Evolutionary conservation across 2,329 filamentous ascomycete genomes (phyloP).

Genomic region (Ceratocystis diversiconidia): DNA sequence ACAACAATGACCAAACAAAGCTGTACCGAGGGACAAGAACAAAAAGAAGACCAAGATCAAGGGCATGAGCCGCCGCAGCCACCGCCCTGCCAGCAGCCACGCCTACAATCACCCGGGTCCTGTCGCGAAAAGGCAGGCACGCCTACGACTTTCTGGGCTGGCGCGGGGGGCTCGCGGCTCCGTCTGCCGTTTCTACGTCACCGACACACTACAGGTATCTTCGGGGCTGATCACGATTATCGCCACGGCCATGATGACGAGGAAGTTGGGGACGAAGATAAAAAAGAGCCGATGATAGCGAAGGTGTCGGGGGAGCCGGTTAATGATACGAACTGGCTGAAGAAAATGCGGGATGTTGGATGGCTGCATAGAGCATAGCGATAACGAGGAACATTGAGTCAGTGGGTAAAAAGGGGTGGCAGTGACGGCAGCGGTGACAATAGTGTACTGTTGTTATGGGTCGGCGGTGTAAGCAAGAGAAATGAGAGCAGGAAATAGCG

Average conservation of each 20-base stretch:
- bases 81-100: background rate
- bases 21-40: background rate
- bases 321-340: slow-evolving; percentile 2
- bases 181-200: slow-evolving; percentile 3
- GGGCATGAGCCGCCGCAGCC: background rate
- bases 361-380: slow-evolving; percentile 5
- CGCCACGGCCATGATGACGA: no score
- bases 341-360: background rate
- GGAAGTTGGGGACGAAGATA: background rate
- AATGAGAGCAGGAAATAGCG: background rate
- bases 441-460: background rate
- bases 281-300: background rate
- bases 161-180: background rate
- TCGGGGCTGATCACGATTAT: background rate
- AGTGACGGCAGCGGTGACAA: background rate
- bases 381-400: background rate
- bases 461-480: background rate
- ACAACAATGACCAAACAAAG: background rate
- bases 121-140: background rate
- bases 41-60: background rate
- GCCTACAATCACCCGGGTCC: background rate
- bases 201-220: background rate
- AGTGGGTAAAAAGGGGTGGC: background rate
- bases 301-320: background rate
- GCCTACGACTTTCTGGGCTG: background rate